phyloP scores from a whole-genome alignment of 257 asterid species.

The Salvia splendens region DNA sequence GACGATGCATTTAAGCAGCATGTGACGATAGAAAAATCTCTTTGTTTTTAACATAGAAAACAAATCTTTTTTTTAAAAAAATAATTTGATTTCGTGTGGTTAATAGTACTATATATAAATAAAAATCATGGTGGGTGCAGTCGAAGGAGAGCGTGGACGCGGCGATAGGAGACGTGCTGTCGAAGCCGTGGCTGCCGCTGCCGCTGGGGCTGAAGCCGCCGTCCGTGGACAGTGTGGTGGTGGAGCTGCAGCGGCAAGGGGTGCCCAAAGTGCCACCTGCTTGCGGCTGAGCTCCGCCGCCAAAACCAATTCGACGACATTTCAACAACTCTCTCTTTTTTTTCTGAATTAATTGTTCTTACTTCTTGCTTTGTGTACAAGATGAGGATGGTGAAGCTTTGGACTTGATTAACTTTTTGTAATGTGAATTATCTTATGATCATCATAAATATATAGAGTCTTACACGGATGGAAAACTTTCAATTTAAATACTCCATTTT shows the following conservation, averaged over 20 bases:
- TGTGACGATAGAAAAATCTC: not conserved
- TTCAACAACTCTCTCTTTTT: constrained; percentile 34
- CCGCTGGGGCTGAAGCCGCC: constrained; percentile 95
- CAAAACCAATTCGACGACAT: constrained; percentile 66
- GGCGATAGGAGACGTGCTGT: constrained; percentile 81
- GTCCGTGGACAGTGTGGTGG: constrained; percentile 67
- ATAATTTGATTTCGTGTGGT: not conserved
- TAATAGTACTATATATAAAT: not conserved
- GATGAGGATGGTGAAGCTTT: constrained; percentile 29
- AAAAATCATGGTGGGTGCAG: constrained; percentile 35
- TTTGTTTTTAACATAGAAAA: not conserved
- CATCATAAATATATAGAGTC: constrained; percentile 29
- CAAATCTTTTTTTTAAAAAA: too few species aligned
- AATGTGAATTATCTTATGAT: constrained; percentile 33
- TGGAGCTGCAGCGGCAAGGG: constrained; percentile 83
- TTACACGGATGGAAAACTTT: constrained; percentile 28
- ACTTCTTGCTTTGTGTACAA: constrained; percentile 29
- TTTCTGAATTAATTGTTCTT: not conserved
- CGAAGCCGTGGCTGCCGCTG: constrained; percentile 94
- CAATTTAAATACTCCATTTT: not conserved
- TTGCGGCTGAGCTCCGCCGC: constrained; percentile 33
- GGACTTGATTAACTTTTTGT: constrained; percentile 36
- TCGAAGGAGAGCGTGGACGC: constrained; percentile 96
- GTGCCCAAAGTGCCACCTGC: constrained; percentile 75
- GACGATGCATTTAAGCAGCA: constrained; percentile 6